Evolutionary conservation across 2,329 filamentous ascomycete genomes (phyloP), one percentile per base, ranked within the genome.

Genomic region (Sordariomycetes sp.): DNA sequence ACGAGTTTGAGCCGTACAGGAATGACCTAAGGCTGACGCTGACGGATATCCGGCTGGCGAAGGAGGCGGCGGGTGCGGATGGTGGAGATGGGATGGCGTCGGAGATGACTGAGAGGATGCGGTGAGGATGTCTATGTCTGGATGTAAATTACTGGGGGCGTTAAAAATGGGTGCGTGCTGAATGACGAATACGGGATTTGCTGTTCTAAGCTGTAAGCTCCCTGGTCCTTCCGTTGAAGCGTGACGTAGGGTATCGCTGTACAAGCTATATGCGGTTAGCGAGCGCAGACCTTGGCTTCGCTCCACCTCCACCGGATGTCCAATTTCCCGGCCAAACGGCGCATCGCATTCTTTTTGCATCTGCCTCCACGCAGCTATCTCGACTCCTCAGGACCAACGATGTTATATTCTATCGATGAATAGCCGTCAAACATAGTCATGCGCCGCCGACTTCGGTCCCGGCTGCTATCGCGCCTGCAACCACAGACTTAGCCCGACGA

Each of bases 1-100:
- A 72, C 12, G 82, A 79, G 24, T 96, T 96, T 70, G 87, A 85
- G 58, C 80, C 82, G 58, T 96, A 90, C 68, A 78, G 85, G 61
- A 72, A 74, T 39, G 84, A 89, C 60, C 73, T 96, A 62, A 81
- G 86, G 52, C 71, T 96, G 61, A 85, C 76, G 45, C 75, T 79
- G 60, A 77, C 78, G 57, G 91, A 96, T 64, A 75, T 96, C 62
- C 78, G 85, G 63, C 72, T 86, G 58, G 91, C 89, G 4, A 85
- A 79, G 67, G 85, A 90, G 66, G 85, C 84, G 13, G 71, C 74
- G n/a, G 66, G 64, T 59, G 60, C 64, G 17, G 54, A 60, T 57
- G 64, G 57, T n/a, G 17, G 28, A 20, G 52, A 60, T 34, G 60
- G 55, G 45, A 55, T 56, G 60, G 57, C 25, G 17, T 60, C 62